A percentile compares a stretch with the other conserved stretches of the same genome.
Evolutionary conservation across 164 flowering plant species (phyloP).

Genomic region (Berberis vulgaris): DNA sequence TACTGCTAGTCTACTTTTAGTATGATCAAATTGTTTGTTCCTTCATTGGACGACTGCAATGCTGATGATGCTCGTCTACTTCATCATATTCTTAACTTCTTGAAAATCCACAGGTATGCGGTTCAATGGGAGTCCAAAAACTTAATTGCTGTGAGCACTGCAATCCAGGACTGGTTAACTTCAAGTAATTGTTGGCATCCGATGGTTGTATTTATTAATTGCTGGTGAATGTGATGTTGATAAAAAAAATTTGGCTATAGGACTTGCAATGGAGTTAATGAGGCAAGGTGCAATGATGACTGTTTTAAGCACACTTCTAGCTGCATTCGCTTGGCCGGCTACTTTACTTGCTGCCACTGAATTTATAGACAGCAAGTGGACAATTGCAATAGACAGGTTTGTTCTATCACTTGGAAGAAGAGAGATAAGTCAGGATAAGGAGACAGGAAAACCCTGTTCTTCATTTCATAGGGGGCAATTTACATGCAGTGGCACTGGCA

Average conservation of each 20-base stretch:
- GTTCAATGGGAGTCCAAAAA: slow-evolving; percentile 96
- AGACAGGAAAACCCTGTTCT: background rate
- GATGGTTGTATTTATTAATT: slow-evolving; percentile 1
- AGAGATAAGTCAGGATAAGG: background rate
- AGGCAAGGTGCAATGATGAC: slow-evolving; percentile 98
- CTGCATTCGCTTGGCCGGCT: slow-evolving; percentile 98
- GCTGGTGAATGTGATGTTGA: background rate
- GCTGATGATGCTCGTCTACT: background rate
- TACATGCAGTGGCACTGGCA: background rate
- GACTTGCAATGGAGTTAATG: slow-evolving; percentile 76
- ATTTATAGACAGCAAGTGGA: slow-evolving; percentile 94
- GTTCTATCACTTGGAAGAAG: background rate
- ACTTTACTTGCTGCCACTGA: slow-evolving; percentile 68
- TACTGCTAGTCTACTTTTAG: too few relatives aligned
- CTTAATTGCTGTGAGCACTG: slow-evolving; percentile 93
- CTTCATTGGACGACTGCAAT: too few relatives aligned
- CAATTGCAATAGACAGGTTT: slow-evolving; percentile 92
- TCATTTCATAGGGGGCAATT: too few relatives aligned
- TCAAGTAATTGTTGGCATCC: slow-evolving; percentile 58
- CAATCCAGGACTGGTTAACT: slow-evolving; percentile 96
- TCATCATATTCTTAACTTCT: background rate
- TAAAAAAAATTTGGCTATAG: slow-evolving; percentile 28
- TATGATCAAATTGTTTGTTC: too few relatives aligned
- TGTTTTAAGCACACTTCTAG: slow-evolving; percentile 66
- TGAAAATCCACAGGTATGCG: slow-evolving; percentile 48